Percentiles rank a stretch among this genome's conserved stretches.
phyloP scores from a whole-genome alignment of 768 basidiomycete genomes.

The Termitomyces sp. region DNA sequence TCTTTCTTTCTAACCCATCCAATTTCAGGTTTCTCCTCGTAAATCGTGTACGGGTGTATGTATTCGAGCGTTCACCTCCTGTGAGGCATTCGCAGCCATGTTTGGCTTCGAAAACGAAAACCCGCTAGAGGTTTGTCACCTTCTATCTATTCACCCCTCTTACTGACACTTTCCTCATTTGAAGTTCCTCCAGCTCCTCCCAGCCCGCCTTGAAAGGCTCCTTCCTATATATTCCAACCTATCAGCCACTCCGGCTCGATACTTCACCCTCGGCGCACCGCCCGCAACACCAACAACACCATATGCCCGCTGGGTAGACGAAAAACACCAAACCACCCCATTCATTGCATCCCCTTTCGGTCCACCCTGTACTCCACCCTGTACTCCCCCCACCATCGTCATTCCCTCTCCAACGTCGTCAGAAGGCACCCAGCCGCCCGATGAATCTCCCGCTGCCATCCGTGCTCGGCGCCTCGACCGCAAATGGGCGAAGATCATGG shows the following conservation, averaged over 20 bases:
- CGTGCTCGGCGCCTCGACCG: background rate
- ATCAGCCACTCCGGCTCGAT: background rate
- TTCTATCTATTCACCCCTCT: background rate
- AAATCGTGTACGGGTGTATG: background rate
- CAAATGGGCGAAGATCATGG: constrained; percentile 4
- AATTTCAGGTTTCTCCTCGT: background rate
- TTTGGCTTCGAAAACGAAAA: constrained; percentile 3
- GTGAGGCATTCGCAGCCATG: background rate
- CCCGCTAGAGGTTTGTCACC: background rate
- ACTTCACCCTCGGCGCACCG: background rate
- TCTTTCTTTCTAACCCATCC: background rate
- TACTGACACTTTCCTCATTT: background rate
- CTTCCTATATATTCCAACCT: background rate
- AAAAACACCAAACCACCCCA: background rate
- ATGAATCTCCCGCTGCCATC: background rate
- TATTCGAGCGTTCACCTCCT: constrained; percentile 5
- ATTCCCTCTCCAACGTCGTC: constrained; percentile 10
- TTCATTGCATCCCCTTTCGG: background rate
- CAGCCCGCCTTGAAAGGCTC: background rate
- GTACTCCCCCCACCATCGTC: background rate
- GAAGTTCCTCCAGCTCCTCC: background rate
- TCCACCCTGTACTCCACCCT: background rate
- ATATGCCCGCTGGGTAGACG: background rate
- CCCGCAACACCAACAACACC: constrained; percentile 5
- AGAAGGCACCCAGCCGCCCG: background rate